A percentile compares a stretch with the other conserved stretches of the same genome.
These are phyloP conservation scores for Sugiyamaella pinicola DNA, from an alignment of 1,139 yeast genomes.

Conservation along the genomic window DNA sequence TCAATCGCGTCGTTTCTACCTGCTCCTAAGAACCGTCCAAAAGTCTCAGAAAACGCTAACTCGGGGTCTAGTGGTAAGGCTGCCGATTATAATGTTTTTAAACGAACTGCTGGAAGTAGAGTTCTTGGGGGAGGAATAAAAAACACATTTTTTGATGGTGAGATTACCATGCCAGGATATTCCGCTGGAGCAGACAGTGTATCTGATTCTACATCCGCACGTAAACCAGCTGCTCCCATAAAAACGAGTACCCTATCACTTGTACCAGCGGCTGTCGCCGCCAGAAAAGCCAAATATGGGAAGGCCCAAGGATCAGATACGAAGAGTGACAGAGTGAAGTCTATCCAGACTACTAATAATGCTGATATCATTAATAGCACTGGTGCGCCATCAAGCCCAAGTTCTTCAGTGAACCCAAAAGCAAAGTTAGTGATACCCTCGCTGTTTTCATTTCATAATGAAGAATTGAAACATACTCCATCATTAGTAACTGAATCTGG, in stretches of 20 bases:
- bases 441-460: conserved; percentile 24
- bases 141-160: conserved; percentile 33
- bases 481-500: conserved; percentile 17
- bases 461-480: conserved; percentile 3
- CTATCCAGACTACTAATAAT: neutral
- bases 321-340: neutral
- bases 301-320: neutral
- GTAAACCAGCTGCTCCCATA: conserved; percentile 2
- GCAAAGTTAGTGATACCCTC: conserved; percentile 15
- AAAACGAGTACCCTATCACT: conserved; percentile 22
- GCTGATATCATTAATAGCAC: neutral
- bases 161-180: conserved; percentile 24
- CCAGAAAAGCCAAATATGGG: conserved; percentile 35
- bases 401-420: neutral
- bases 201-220: neutral
- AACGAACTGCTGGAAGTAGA: conserved; percentile 18
- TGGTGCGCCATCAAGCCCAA: neutral
- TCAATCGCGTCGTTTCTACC: conserved; percentile 19
- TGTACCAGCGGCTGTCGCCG: conserved; percentile 37
- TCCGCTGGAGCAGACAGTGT: neutral
- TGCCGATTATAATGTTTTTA: conserved; percentile 1
- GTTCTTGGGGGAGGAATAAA: conserved; percentile 35
- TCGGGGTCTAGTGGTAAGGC: neutral
- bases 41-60: neutral
- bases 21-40: conserved; percentile 19